These are phyloP conservation scores for Neoboletus brunneissimus DNA, from an alignment of 768 basidiomycete genomes.

Conservation along the genomic window DNA sequence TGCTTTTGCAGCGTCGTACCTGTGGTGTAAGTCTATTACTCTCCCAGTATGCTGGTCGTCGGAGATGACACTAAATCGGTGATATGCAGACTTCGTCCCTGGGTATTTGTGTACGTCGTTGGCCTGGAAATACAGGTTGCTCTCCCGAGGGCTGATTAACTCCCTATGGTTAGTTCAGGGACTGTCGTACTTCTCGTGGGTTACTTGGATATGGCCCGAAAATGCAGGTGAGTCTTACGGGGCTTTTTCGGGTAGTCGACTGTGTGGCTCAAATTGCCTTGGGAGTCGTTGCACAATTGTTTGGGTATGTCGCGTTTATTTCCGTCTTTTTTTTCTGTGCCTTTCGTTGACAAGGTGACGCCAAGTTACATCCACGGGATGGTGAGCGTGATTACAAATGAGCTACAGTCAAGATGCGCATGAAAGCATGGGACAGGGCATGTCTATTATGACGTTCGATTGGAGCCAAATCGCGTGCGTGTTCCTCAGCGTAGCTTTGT, in stretches of 20 bases:
- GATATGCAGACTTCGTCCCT: slow-evolving; percentile 39
- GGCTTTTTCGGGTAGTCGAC: slow-evolving; percentile 12
- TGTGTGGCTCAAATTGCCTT: slow-evolving; percentile 10
- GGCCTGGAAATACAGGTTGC: neutral
- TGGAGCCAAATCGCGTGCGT: slow-evolving; percentile 63
- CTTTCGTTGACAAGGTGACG: neutral
- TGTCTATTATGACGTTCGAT: slow-evolving; percentile 77
- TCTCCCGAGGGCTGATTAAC: slow-evolving; percentile 14
- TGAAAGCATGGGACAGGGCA: slow-evolving; percentile 36
- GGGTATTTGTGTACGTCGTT: slow-evolving; percentile 41
- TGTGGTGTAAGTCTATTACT: slow-evolving; percentile 51
- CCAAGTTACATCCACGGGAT: slow-evolving; percentile 42
- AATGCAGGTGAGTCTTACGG: slow-evolving; percentile 40
- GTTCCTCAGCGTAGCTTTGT: neutral
- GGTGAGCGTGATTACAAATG: slow-evolving; percentile 27
- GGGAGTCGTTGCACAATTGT: slow-evolving; percentile 44
- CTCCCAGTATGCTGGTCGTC: neutral
- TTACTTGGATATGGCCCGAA: slow-evolving; percentile 51
- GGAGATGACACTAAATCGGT: slow-evolving; percentile 7
- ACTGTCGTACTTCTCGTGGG: slow-evolving; percentile 58
- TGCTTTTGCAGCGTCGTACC: slow-evolving; percentile 52
- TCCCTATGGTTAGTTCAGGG: slow-evolving; percentile 37
- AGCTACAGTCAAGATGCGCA: neutral
- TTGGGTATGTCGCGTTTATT: slow-evolving; percentile 36
- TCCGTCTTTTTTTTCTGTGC: neutral